Evolutionary conservation across 164 flowering plant genomes (phyloP).

Genomic region (Warburgia ugandensis): DNA sequence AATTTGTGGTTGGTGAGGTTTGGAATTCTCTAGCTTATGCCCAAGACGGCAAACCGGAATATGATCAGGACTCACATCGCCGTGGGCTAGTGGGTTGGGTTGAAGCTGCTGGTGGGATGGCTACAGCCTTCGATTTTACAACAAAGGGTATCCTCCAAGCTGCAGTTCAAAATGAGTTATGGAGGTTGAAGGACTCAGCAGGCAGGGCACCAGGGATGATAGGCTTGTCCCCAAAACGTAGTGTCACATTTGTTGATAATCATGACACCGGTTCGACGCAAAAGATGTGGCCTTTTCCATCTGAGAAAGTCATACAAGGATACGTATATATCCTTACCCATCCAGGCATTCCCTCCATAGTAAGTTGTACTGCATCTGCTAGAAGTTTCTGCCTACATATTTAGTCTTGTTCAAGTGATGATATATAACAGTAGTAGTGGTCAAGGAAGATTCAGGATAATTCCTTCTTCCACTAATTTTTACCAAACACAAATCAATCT

Average conservation of each 20-base stretch:
- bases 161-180: constrained; percentile 52
- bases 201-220: constrained; percentile 72
- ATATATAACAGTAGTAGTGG: no score
- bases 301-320: constrained; percentile 71
- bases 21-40: no score
- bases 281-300: constrained; percentile 61
- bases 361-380: constrained; percentile 16
- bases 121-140: constrained; percentile 70
- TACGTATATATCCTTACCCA: constrained; percentile 83
- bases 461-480: neutral
- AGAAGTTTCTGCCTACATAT: no score
- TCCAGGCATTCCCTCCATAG: constrained; percentile 69
- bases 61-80: constrained; percentile 51
- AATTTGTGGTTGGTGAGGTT: constrained; percentile 62
- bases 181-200: constrained; percentile 51
- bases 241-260: constrained; percentile 78
- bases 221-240: constrained; percentile 45
- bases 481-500: no score
- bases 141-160: constrained; percentile 68
- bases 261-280: constrained; percentile 83
- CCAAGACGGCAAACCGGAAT: constrained; percentile 36
- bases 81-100: constrained; percentile 46
- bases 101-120: constrained; percentile 37
- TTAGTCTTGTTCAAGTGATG: no score
- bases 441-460: neutral